Percentiles rank a stretch among this genome's conserved stretches.
phyloP scores from a whole-genome alignment of 1,284 basidiomycete genomes.

The Rhodotorula sp. region DNA sequence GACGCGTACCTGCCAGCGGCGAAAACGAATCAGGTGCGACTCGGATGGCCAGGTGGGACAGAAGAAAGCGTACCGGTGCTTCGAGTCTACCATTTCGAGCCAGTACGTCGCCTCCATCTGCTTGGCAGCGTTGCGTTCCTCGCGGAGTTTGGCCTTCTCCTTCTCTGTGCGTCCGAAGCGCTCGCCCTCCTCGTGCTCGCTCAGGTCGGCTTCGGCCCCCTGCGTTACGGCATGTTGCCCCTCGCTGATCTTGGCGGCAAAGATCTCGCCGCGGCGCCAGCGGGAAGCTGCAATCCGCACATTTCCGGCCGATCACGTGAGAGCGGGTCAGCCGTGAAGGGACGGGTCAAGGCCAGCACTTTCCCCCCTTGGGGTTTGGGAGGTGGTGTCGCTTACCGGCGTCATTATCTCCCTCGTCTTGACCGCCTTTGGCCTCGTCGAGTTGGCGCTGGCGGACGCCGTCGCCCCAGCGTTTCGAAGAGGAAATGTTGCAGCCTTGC shows the following conservation, averaged over 20 bases:
- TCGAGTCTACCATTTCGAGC: constrained; percentile 57
- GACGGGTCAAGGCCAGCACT: not conserved
- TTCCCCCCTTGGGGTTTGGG: too few species aligned
- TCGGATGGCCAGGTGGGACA: not conserved
- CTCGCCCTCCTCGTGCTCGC: constrained; percentile 33
- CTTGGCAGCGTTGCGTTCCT: constrained; percentile 33
- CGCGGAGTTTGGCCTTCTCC: constrained; percentile 20
- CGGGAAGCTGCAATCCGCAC: constrained; percentile 29
- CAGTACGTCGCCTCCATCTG: constrained; percentile 40
- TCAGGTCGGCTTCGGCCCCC: constrained; percentile 15
- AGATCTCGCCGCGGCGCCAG: constrained; percentile 42
- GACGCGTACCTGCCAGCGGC: constrained; percentile 56
- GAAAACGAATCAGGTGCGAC: not conserved
- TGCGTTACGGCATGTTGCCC: constrained; percentile 11
- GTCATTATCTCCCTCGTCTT: constrained; percentile 39
- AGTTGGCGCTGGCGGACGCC: constrained; percentile 31
- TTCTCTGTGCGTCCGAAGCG: constrained; percentile 19
- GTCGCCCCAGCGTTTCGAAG: constrained; percentile 42
- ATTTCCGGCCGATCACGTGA: too few species aligned
- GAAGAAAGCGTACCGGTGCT: constrained; percentile 51
- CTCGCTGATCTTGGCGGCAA: constrained; percentile 39
- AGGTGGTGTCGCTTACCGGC: constrained; percentile 22
- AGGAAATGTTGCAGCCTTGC: constrained; percentile 35
- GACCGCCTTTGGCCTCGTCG: constrained; percentile 24
- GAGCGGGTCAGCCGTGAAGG: not conserved